Percentiles rank a stretch among this genome's conserved stretches.
Conservation (phyloP, 164 flowering plant species). For the Chimonanthus praecox region DNA sequence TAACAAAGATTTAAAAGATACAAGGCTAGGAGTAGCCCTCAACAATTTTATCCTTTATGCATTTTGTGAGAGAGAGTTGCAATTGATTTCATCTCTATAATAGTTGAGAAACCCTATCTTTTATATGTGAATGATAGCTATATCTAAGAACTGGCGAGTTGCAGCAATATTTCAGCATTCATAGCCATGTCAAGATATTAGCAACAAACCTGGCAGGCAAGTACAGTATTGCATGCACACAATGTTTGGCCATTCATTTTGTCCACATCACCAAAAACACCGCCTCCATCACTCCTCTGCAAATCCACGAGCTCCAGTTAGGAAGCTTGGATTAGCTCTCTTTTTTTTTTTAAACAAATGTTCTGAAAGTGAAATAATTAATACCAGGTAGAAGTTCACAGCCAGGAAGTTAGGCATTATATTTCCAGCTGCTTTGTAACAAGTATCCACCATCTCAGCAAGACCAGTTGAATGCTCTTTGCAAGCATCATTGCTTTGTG, state of each 20-base stretch:
- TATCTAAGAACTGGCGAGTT: neutral
- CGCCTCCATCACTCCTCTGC: slow-evolving; percentile 97
- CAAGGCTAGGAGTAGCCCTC: neutral
- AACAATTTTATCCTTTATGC: no score
- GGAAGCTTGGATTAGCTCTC: neutral
- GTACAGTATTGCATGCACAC: slow-evolving; percentile 72
- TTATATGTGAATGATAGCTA: neutral
- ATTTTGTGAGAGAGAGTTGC: neutral
- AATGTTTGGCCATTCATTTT: slow-evolving; percentile 79
- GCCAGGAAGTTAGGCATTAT: slow-evolving; percentile 87
- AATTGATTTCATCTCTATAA: neutral
- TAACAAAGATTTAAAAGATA: neutral
- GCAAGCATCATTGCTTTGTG: slow-evolving; percentile 57
- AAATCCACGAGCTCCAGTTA: slow-evolving; percentile 19
- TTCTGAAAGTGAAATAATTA: neutral
- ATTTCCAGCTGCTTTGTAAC: slow-evolving; percentile 79
- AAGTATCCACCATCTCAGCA: slow-evolving; percentile 65
- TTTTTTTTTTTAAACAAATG: neutral
- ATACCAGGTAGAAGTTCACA: slow-evolving; percentile 97
- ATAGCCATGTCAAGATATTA: neutral
- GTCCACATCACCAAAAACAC: slow-evolving; percentile 80
- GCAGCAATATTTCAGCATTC: neutral
- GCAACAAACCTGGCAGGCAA: slow-evolving; percentile 59
- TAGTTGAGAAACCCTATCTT: neutral
- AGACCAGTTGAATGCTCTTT: slow-evolving; percentile 82